Conservation (phyloP, 164 flowering plant genomes). For the Umbellularia californica region DNA sequence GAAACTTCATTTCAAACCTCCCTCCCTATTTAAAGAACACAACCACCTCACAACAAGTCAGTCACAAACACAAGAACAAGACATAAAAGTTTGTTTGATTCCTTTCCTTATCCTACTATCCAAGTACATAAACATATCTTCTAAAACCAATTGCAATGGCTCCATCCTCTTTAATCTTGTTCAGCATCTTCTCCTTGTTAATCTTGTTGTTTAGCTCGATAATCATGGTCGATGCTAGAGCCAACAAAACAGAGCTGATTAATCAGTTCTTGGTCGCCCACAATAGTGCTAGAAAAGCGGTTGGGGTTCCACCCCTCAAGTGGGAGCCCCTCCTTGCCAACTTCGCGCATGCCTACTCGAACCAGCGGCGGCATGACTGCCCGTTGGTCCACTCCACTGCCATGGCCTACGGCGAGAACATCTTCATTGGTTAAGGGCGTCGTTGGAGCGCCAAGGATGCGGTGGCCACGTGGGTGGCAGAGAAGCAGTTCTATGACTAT, state of each 20-base stretch:
- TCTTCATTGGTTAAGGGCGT: conserved; percentile 17
- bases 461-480: conserved; percentile 19
- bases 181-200: too few species aligned
- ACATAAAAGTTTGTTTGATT: too few species aligned
- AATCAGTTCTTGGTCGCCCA: conserved; percentile 19
- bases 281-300: conserved; percentile 21
- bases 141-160: too few species aligned
- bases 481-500: conserved; percentile 17
- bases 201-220: conserved; percentile 1
- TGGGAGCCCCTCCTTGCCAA: conserved; percentile 14
- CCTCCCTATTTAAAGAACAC: too few species aligned
- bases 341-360: conserved; percentile 21
- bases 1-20: too few species aligned
- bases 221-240: neutral
- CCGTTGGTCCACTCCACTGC: conserved; percentile 15
- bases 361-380: conserved; percentile 22
- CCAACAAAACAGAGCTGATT: neutral
- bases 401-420: conserved; percentile 15
- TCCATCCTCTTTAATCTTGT: too few species aligned
- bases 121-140: too few species aligned
- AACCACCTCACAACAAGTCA: too few species aligned
- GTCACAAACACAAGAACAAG: too few species aligned
- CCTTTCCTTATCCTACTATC: too few species aligned
- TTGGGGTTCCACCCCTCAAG: conserved; percentile 21
- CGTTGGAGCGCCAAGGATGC: conserved; percentile 19